phyloP scores from a whole-genome alignment of 805 yeast genomes.

The Candida maltosa region DNA sequence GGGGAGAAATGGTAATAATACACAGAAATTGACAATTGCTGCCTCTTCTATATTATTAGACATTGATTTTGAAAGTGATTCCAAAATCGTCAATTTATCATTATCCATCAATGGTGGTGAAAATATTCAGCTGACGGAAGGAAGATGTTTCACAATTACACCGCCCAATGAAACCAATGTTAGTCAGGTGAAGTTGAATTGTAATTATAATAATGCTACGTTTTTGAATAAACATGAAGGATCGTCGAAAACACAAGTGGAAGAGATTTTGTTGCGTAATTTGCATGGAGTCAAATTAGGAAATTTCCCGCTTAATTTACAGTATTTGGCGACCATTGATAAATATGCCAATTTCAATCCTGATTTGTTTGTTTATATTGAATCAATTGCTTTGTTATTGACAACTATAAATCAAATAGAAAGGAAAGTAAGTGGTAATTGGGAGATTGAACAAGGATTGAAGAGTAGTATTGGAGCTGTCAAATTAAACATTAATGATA shows the following conservation, averaged over 20 bases:
- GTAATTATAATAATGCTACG: slow-evolving; percentile 11
- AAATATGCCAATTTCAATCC: slow-evolving; percentile 14
- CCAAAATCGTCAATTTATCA: slow-evolving; percentile 23
- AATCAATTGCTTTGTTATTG: slow-evolving; percentile 26
- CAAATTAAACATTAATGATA: slow-evolving; percentile 19
- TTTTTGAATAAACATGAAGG: slow-evolving; percentile 15
- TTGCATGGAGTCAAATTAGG: slow-evolving; percentile 18
- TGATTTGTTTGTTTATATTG: slow-evolving; percentile 29
- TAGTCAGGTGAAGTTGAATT: slow-evolving; percentile 3
- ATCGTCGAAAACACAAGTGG: slow-evolving; percentile 18
- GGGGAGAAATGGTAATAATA: slow-evolving; percentile 8
- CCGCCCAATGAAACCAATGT: slow-evolving; percentile 1
- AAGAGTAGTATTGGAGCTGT: slow-evolving; percentile 23
- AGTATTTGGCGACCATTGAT: slow-evolving; percentile 35
- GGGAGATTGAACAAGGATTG: slow-evolving; percentile 20
- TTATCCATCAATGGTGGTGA: slow-evolving; percentile 32
- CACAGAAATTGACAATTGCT: slow-evolving; percentile 38
- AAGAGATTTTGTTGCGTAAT: slow-evolving; percentile 25
- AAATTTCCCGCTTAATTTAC: slow-evolving; percentile 33
- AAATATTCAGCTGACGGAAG: slow-evolving; percentile 2
- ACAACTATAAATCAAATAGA: slow-evolving; percentile 23
- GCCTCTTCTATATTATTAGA: slow-evolving; percentile 39
- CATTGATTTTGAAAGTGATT: slow-evolving; percentile 30
- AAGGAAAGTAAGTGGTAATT: slow-evolving; percentile 13
- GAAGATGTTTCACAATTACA: neutral